Base-by-base conservation (phyloP, 768 basidiomycete genomes). In the Leccinum incarnatum region DNA sequence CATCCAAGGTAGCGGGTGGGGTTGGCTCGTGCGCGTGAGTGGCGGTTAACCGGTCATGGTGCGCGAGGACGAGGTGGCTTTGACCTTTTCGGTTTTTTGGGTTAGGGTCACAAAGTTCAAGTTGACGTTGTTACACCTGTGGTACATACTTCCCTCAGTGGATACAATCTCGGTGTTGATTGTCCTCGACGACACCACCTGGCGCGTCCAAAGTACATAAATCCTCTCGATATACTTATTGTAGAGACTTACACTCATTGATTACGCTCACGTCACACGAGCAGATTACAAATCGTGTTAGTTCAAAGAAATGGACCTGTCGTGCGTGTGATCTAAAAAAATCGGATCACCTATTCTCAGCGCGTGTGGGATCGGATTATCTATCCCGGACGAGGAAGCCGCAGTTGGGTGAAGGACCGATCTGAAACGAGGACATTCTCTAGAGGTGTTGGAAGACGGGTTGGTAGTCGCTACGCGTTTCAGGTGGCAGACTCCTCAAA, bases 1-100 rank as follows among this genome's bases (percentile, higher is more conserved):
- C 54, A 89, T 99, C 55, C 97, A 99, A 75, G 97, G 97, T 27
- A 93, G 91, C 65, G 97, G 97, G 2, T 99, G 97, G 97, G 96
- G 95, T 48, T 99, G 97, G 97, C 82, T 99, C 58, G 93, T 88
- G 65, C 27, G 27, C 27, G 27, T 29, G 27, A 61, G 81, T 77
- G 19, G 42, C 23, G 19, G 30, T 58, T 30, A 19, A 5, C 23
- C 23, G 23, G 25, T 29, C 27, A 29, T 36, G 37, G 36, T 2
- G 6, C 4, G 8, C 23, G 8, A 40, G 17, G 36, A 37, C 36
- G 15, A 3, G 17, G 37, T 40, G 37, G 19, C 12, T 23, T 47
- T 62, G 54, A 48, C 49, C 2, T 54, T 47, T 53, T 32, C 6
- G 36, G 10, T 7, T 29, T 25, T 4, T n/a, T 40, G 40, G 32